Conservation (phyloP, 345 rosid genomes). For the Pugionium cornutum region DNA sequence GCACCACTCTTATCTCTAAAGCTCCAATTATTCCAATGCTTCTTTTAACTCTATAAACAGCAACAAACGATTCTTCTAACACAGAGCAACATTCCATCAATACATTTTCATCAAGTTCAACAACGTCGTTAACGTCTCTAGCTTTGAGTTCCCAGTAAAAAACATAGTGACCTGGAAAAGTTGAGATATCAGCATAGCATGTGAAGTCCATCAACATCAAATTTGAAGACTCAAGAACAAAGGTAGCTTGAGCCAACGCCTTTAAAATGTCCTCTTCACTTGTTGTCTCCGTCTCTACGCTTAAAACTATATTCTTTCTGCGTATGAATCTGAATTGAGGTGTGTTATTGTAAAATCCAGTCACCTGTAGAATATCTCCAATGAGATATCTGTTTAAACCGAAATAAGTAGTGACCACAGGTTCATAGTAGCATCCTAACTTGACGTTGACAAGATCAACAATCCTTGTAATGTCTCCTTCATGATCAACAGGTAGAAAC, state of each 20-base stretch:
- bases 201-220: conserved; percentile 6
- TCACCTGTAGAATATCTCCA: conserved; percentile 13
- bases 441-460: conserved; percentile 8
- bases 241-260: neutral
- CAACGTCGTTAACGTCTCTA: neutral
- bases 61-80: neutral
- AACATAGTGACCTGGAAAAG: conserved; percentile 8
- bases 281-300: neutral
- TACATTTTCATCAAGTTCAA: neutral
- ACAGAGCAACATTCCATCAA: conserved; percentile 4
- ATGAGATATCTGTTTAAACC: neutral
- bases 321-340: conserved; percentile 7
- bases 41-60: neutral
- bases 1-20: conserved; percentile 8
- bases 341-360: neutral
- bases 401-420: conserved; percentile 7
- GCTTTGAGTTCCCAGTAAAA: conserved; percentile 19
- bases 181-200: conserved; percentile 3
- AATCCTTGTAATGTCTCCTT: neutral
- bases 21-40: neutral
- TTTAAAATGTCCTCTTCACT: conserved; percentile 6
- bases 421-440: conserved; percentile 13
- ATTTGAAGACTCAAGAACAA: neutral
- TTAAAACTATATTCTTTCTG: conserved; percentile 9
- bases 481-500: conserved; percentile 9